A percentile compares a stretch with the other conserved stretches of the same genome.
These are phyloP conservation scores for Macrotyloma uniflorum DNA, from an alignment of 306 rosid genomes.

Conservation along the genomic window DNA sequence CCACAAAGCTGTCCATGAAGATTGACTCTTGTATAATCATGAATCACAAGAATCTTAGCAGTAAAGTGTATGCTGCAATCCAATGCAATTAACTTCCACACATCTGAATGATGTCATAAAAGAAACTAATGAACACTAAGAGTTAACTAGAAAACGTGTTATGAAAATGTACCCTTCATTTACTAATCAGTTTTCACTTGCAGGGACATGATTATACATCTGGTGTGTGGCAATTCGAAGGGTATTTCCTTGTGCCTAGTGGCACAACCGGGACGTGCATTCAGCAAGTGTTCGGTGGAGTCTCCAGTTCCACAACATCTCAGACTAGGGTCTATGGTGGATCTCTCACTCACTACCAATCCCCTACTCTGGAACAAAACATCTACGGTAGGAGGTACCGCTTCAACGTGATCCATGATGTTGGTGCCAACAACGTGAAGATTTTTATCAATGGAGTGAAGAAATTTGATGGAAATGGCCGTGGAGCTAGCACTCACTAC, in stretches of 20 bases:
- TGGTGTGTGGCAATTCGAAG: constrained; percentile 66
- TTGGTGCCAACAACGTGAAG: constrained; percentile 46
- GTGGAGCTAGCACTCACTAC: constrained; percentile 42
- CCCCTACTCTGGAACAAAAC: constrained; percentile 31
- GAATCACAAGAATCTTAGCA: too few relatives aligned
- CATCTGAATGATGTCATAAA: too few relatives aligned
- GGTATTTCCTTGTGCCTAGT: constrained; percentile 45
- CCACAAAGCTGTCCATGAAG: too few relatives aligned
- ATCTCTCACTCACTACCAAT: constrained; percentile 40
- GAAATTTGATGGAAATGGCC: constrained; percentile 37
- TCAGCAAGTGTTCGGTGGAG: constrained; percentile 64
- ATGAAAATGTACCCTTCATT: background rate
- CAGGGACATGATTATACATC: constrained; percentile 53
- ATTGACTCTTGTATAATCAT: too few relatives aligned
- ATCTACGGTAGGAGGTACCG: constrained; percentile 47
- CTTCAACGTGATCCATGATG: constrained; percentile 57
- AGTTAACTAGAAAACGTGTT: too few relatives aligned
- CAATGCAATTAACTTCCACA: too few relatives aligned
- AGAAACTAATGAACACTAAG: too few relatives aligned
- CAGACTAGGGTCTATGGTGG: constrained; percentile 51
- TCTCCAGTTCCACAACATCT: constrained; percentile 41
- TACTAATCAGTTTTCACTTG: background rate
- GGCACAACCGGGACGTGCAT: constrained; percentile 51
- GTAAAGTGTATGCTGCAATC: too few relatives aligned
- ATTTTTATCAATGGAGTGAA: constrained; percentile 42